phyloP scores from a whole-genome alignment of 2,329 filamentous ascomycete species.

The Nothopassalora personata region DNA sequence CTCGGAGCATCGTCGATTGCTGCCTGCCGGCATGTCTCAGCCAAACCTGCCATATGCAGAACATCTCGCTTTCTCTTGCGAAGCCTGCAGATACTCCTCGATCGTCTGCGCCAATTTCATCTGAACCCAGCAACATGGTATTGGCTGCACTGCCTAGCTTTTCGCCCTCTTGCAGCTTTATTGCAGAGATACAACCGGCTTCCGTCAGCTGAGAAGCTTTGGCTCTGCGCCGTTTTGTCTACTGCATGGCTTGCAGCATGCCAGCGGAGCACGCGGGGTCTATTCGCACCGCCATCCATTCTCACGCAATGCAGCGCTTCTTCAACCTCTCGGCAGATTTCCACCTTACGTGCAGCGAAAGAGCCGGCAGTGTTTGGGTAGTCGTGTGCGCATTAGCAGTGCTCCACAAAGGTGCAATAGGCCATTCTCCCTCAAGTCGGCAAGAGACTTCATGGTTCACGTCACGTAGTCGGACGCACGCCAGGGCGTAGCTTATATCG shows the following conservation, averaged over 20 bases:
- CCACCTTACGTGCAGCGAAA: constrained; percentile 1
- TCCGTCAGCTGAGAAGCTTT: not conserved
- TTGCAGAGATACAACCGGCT: not conserved
- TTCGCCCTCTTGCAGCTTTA: not conserved
- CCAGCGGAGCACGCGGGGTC: constrained; percentile 6
- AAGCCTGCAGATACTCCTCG: not conserved
- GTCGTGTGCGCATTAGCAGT: not conserved
- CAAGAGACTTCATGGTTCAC: not conserved
- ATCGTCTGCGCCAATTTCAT: not conserved
- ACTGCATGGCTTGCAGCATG: constrained; percentile 6
- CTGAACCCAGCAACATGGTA: not conserved
- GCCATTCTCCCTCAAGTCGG: not conserved
- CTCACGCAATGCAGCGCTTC: not conserved
- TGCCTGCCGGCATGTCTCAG: not conserved
- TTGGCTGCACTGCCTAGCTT: not conserved
- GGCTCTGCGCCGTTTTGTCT: not conserved
- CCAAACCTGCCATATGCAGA: not conserved
- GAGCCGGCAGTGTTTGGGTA: not conserved
- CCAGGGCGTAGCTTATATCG: not conserved
- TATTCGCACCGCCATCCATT: not conserved
- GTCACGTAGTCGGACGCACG: not conserved
- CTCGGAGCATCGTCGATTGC: too few species aligned
- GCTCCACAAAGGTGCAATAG: constrained; percentile 1
- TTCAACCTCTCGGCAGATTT: constrained; percentile 2
- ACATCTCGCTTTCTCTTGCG: not conserved